Evolutionary conservation across 768 basidiomycete genomes (phyloP), one percentile per base, ranked within the genome.

Genomic region (Podaxis sp.): DNA sequence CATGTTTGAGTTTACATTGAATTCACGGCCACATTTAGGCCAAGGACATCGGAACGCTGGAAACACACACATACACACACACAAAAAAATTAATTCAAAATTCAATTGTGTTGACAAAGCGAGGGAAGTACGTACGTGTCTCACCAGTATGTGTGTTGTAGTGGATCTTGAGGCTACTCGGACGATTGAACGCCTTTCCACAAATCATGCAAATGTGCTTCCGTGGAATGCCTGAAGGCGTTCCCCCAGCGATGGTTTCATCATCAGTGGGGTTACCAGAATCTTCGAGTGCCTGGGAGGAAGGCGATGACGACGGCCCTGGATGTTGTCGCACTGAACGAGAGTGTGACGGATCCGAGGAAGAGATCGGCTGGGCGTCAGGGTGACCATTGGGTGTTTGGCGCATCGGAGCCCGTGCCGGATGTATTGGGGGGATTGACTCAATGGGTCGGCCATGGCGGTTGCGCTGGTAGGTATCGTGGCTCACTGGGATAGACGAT

Each of bases 1-100:
- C 90, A 91, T 92, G 70, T 92, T 93, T 0, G 88, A 90, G 69
- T 90, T 90, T 50, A 91, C 91, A 64, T 90, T 91, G 73, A 92
- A 92, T 61, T 87, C 83, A 36, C 88, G 81, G 40, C 86, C 87
- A 69, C 90, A 91, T 46, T 84, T 81, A 5, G 86, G 87, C 77
- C 77, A 88, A 3, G 88, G 87, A 65, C 90, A 92, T 44, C 82
- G 78, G 73, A 88, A 90, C 18, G 89, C 91, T 89, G 69, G 62
- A 44, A 50, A n/a, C n/a, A n/a, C 62, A 36, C 53, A 56, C 48
- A 52, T 2, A 23, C 23, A 21, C 21, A 1, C 21, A 21, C 21
- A 21, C 1, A 21, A 23, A 23, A 23, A 54, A 23, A 23, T 59
- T 2, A 64, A 52, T 50, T 28, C 60, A 61, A 44, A 3, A 9